Evolutionary conservation across 2,329 filamentous ascomycete genomes (phyloP).

Genomic region (Ambrosiella xylebori): DNA sequence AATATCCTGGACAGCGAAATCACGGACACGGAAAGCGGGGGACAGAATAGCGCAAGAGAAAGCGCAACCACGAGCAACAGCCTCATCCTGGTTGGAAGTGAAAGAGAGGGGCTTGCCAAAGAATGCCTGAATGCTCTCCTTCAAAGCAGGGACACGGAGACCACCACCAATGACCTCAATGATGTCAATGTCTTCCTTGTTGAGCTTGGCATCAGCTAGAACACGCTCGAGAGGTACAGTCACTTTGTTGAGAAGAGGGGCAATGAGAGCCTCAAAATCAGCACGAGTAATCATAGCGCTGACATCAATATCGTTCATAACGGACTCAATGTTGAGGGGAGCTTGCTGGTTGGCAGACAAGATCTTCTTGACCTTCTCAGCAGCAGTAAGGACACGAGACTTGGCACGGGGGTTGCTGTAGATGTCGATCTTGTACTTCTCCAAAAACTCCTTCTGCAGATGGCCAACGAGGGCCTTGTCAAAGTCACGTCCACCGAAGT

Average conservation of each 20-base stretch:
- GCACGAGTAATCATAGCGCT: conserved; percentile 77
- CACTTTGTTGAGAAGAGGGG: conserved; percentile 61
- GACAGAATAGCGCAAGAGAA: conserved; percentile 97
- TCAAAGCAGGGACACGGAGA: conserved; percentile 83
- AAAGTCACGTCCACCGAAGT: conserved; percentile 95
- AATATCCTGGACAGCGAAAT: conserved; percentile 95
- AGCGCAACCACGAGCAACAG: conserved; percentile 83
- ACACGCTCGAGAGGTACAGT: conserved; percentile 71
- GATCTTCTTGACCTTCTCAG: conserved; percentile 97
- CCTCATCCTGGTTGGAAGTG: conserved; percentile 97
- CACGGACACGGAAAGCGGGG: conserved; percentile 92
- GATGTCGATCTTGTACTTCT: conserved; percentile 96
- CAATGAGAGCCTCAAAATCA: conserved; percentile 80
- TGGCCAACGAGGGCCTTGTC: conserved; percentile 91
- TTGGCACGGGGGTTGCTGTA: conserved; percentile 75
- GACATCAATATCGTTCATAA: conserved; percentile 97
- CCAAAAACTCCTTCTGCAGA: conserved; percentile 88
- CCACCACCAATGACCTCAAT: conserved; percentile 90
- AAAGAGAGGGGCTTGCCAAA: conserved; percentile 87
- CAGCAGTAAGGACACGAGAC: conserved; percentile 69
- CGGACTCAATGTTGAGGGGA: conserved; percentile 87
- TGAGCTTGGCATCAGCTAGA: conserved; percentile 82
- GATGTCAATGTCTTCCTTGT: conserved; percentile 76
- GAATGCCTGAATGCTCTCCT: conserved; percentile 75
- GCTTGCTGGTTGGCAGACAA: conserved; percentile 87